Evolutionary conservation across 2,329 filamentous ascomycete species (phyloP), one percentile per base, ranked within the genome.

Genomic region (Clonostachys byssicola): DNA sequence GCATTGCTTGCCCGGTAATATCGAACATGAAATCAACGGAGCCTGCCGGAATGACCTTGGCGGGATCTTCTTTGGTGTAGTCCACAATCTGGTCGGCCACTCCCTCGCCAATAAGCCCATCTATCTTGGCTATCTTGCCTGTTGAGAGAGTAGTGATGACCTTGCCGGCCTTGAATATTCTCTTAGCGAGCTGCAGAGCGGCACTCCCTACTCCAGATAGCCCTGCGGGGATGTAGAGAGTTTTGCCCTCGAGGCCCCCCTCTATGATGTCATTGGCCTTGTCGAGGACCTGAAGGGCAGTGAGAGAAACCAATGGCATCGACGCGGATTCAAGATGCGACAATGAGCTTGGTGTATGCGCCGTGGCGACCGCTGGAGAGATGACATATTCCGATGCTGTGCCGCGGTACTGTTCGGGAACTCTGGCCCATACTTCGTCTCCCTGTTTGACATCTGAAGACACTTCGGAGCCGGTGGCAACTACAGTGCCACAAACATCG

Each of bases 131-230:
- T 1, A 74, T 54, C 52, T 74, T 75, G 13, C 60, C 49, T 2
- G 69, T 70, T 2, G 69, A 73, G 2, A 74, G 61, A 0, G 71
- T 73, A 1, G 69, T 73, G 38, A 74, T 70, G 30, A 74, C 68
- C 44, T 68, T 71, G 16, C 60, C 62, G 3, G 68, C 72, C 1
- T 62, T 56, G 49, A 73, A 74, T 3, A 71, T 61, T 34, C 69
- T 63, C 40, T 73, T 74, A 14, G 71, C 70, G 6, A 75, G 51
- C 51, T 74, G 71, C 45, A 59, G 52, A 56, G 30, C 6, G 12
- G 14, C 30, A 42, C 9, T 30, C 33, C 34, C 5, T 17, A 23
- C 14, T 7, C 34, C 38, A 45, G 12, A 36, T 34, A 51, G 6
- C 4, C 57, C 57, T 9, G 55, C 56, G 17, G 57, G 53, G 9